Percentiles rank a stretch among this genome's conserved stretches.
These are phyloP conservation scores for Aureobasidium sp. DNA, from an alignment of 2,329 filamentous ascomycete species.

Conservation along the genomic window DNA sequence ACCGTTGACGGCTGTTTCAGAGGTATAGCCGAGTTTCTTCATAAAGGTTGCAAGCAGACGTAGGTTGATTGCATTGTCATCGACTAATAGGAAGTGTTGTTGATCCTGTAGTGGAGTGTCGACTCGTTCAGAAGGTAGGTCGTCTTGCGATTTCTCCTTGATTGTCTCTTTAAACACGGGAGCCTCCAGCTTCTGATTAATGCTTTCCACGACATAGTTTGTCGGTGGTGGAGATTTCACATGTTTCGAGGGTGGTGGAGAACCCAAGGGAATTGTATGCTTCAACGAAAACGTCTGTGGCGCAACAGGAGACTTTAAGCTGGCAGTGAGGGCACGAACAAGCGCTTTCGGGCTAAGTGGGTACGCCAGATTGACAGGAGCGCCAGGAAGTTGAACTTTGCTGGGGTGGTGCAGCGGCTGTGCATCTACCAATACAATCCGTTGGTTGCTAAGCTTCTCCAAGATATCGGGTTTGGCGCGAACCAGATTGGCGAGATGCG, in stretches of 20 bases:
- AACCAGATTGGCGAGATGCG: neutral
- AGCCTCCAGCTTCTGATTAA: too few species aligned
- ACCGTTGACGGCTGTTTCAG: constrained; percentile 4
- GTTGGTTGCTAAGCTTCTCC: neutral
- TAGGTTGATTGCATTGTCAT: constrained; percentile 20
- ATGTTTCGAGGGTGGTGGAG: neutral
- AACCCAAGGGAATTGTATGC: too few species aligned
- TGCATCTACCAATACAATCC: neutral
- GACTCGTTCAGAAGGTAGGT: too few species aligned
- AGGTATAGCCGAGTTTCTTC: constrained; percentile 5
- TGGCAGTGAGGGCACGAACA: neutral
- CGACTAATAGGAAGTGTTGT: constrained; percentile 19
- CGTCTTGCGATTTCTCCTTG: neutral
- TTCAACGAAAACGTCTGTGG: neutral
- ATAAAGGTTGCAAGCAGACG: neutral
- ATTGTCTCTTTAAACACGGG: neutral
- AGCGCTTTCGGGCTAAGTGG: constrained; percentile 2
- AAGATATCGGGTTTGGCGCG: neutral
- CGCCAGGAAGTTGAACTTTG: neutral
- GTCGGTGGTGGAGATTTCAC: too few species aligned
- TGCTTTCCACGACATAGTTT: too few species aligned
- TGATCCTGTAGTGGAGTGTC: neutral
- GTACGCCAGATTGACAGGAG: neutral
- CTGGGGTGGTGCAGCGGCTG: neutral
- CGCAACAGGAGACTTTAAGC: neutral